Base-by-base conservation (phyloP, 495 filamentous ascomycete genomes). In the Podospora australis region DNA sequence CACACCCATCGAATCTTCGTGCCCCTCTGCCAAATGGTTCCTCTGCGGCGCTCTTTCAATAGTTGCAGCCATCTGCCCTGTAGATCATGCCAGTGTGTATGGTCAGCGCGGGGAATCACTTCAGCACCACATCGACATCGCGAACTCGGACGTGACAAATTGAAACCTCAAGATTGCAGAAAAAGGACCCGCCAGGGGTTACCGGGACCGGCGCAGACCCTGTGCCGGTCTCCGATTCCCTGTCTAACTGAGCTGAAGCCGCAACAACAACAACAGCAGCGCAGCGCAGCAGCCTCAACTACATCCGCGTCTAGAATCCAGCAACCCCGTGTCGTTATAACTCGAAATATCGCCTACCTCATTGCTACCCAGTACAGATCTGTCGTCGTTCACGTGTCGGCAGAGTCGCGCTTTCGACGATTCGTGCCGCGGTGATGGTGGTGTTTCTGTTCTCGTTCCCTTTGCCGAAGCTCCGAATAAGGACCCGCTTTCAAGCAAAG, bases 41-140 rank as follows among this genome's bases (percentile, higher is more conserved):
- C 65, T 70, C 53, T 10, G 13, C 23, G 64, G 69, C 58, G 61
- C 66, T 57, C 65, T 70, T 52, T 75, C 70, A 69, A 67, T 71
- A 47, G 59, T 65, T 58, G 66, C 59, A 56, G 71, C 70, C 72
- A 75, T 75, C 63, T 66, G 59, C 62, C 59, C 70, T 75, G 59
- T 54, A 48, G 7, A 52, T 32, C 39, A 48, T 46, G 19, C 19
- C 14, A 36, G 19, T 36, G 19, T n/a, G n/a, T n/a, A n/a, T n/a
- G n/a, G n/a, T n/a, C n/a, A 17, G 45, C 19, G 46, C 34, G 44
- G 25, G 41, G 39, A 24, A 61, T 62, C 58, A 59, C 23, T 8
- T 43, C 7, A 43, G 40, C 19, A 24, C 21, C 22, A 23, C 40
- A 43, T 9, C 20, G 22, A 56, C 52, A 57, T 54, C 44, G 47